phyloP scores from a whole-genome alignment of 2,329 filamentous ascomycete genomes.

The Sporothrix mexicana region DNA sequence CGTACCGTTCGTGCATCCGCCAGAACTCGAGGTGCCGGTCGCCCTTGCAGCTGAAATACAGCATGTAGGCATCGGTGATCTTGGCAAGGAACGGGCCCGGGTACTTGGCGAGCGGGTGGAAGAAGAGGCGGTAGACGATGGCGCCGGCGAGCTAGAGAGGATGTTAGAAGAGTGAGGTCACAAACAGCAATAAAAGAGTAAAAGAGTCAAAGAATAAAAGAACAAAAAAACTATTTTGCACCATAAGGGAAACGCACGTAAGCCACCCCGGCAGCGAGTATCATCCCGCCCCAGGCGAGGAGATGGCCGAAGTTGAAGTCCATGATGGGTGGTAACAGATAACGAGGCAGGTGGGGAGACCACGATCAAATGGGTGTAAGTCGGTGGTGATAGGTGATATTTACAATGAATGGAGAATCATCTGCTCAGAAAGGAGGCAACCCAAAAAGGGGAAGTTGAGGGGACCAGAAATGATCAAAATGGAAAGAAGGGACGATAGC shows the following conservation, averaged over 20 bases:
- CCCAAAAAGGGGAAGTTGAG: not conserved
- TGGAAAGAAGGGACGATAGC: too few species aligned
- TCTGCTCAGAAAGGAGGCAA: not conserved
- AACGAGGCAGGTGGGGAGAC: not conserved
- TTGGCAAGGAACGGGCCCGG: slow-evolving; percentile 69
- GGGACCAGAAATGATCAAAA: not conserved
- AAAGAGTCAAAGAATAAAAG: too few species aligned
- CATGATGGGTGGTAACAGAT: slow-evolving; percentile 34
- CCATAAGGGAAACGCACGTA: slow-evolving; percentile 52
- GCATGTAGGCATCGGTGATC: slow-evolving; percentile 67
- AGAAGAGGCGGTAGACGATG: slow-evolving; percentile 62
- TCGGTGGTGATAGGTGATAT: not conserved
- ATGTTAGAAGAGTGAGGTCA: not conserved
- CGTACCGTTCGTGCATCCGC: slow-evolving; percentile 73
- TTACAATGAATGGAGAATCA: not conserved
- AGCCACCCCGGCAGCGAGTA: slow-evolving; percentile 46
- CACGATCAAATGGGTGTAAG: not conserved
- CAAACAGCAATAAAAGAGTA: too few species aligned
- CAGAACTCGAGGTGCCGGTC: slow-evolving; percentile 76
- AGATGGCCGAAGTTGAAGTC: slow-evolving; percentile 45
- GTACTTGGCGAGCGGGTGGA: slow-evolving; percentile 69
- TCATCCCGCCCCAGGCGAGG: slow-evolving; percentile 49
- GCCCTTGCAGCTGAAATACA: slow-evolving; percentile 77
- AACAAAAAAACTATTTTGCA: too few species aligned
- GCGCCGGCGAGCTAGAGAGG: slow-evolving; percentile 39